Evolutionary conservation across 2,329 filamentous ascomycete species (phyloP).

Genomic region (Phoma sp.): DNA sequence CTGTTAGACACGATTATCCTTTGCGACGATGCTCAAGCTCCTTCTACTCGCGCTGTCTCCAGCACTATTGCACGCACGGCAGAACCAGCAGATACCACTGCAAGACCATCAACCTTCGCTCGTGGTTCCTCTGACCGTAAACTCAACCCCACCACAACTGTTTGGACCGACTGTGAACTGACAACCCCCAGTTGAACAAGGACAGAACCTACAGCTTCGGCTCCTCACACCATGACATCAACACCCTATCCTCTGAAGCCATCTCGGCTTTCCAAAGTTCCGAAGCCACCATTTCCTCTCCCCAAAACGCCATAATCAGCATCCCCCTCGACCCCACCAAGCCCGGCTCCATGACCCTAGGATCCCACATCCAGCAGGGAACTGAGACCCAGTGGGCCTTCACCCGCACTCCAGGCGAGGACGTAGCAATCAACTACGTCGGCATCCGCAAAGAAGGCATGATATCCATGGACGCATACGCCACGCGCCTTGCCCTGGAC

Average conservation of each 20-base stretch:
- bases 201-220: slow-evolving; percentile 1
- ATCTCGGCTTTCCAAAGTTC: slow-evolving; percentile 2
- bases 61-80: slow-evolving; percentile 4
- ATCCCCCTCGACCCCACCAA: slow-evolving; percentile 6
- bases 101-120: not conserved
- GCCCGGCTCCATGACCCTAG: slow-evolving; percentile 3
- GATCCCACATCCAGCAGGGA: not conserved
- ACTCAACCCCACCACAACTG: too few relatives aligned
- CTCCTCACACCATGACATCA: not conserved
- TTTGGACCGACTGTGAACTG: not conserved
- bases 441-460: slow-evolving; percentile 26
- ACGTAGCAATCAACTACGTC: slow-evolving; percentile 16
- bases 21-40: slow-evolving; percentile 1
- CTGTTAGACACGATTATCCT: not conserved
- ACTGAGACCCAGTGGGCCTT: slow-evolving; percentile 3
- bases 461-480: slow-evolving; percentile 13
- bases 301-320: slow-evolving; percentile 4
- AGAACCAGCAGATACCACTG: slow-evolving; percentile 11
- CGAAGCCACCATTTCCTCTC: not conserved
- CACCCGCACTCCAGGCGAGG: slow-evolving; percentile 5
- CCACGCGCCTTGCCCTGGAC: slow-evolving; percentile 18
- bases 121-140: slow-evolving; percentile 5
- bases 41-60: slow-evolving; percentile 1
- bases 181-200: not conserved
- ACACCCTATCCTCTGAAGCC: not conserved